Evolutionary conservation across 257 asterid genomes (phyloP).

Genomic region (Coffea eugenioides): DNA sequence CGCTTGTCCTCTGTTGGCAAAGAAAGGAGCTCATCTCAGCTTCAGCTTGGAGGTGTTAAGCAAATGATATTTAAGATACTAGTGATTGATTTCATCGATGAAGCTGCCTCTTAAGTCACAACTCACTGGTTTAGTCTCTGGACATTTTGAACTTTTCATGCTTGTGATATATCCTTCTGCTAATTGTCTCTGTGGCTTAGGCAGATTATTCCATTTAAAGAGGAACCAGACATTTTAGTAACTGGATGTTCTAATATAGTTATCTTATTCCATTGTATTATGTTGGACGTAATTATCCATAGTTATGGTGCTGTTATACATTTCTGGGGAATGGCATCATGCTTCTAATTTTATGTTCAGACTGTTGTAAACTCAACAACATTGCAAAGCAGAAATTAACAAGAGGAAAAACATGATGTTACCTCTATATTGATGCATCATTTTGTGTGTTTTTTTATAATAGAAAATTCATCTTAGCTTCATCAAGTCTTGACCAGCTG

Average conservation of each 20-base stretch:
- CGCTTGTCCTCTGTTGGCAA: constrained; percentile 95
- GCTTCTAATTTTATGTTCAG: constrained; percentile 37
- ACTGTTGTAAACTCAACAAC: constrained; percentile 33
- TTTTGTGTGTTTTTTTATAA: not conserved
- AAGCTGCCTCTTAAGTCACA: constrained; percentile 39
- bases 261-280: constrained; percentile 32
- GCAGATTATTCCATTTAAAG: constrained; percentile 46
- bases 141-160: constrained; percentile 40
- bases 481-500: not conserved
- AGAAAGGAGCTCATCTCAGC: constrained; percentile 92
- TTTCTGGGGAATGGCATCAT: constrained; percentile 32
- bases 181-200: constrained; percentile 49
- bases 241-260: constrained; percentile 47
- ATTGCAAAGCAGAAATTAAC: constrained; percentile 37
- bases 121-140: constrained; percentile 31
- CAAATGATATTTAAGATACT: constrained; percentile 16
- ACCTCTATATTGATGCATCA: not conserved
- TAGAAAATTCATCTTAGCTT: not conserved
- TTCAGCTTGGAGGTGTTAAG: constrained; percentile 93
- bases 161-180: constrained; percentile 37
- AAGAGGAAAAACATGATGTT: not conserved
- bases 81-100: constrained; percentile 11
- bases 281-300: constrained; percentile 32
- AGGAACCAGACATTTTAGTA: constrained; percentile 48
- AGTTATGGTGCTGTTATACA: constrained; percentile 33